A percentile compares a stretch with the other conserved stretches of the same genome.
These are phyloP conservation scores for Ogataea ganodermae DNA, from an alignment of 805 yeast species.

Conservation along the genomic window DNA sequence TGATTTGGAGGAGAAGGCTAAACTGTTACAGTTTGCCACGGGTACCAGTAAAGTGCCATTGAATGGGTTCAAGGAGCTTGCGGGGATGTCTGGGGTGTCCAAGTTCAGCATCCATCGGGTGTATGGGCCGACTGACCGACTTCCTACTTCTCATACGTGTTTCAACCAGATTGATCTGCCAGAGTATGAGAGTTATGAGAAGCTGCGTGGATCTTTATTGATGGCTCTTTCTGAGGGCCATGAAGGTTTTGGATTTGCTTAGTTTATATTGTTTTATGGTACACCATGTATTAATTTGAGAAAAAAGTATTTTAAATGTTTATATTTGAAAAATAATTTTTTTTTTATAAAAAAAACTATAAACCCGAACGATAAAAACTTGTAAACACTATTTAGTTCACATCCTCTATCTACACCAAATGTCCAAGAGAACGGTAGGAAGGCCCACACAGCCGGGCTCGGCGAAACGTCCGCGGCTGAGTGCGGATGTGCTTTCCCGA, in stretches of 20 bases:
- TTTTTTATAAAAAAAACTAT: neutral
- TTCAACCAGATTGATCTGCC: constrained; percentile 95
- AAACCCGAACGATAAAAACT: neutral
- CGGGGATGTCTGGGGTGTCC: constrained; percentile 83
- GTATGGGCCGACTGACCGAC: constrained; percentile 78
- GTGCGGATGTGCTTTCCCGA: constrained; percentile 7
- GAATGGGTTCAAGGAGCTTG: constrained; percentile 86
- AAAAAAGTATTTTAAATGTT: neutral
- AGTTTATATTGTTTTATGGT: neutral
- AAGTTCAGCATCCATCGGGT: constrained; percentile 90
- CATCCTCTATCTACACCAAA: neutral
- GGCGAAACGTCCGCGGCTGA: constrained; percentile 3
- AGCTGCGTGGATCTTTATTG: constrained; percentile 75
- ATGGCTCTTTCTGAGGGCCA: constrained; percentile 92
- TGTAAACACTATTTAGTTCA: neutral
- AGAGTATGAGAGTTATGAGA: constrained; percentile 86
- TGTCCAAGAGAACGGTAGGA: constrained; percentile 1
- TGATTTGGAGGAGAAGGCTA: constrained; percentile 92
- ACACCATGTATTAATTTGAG: neutral
- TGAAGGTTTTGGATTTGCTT: constrained; percentile 91
- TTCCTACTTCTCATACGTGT: constrained; percentile 96
- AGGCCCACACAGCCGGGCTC: neutral
- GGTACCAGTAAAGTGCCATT: constrained; percentile 97
- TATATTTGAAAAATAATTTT: neutral
- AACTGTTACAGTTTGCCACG: constrained; percentile 90